Evolutionary conservation across 2,329 filamentous ascomycete species (phyloP).

Genomic region (Akanthomyces muscarius): DNA sequence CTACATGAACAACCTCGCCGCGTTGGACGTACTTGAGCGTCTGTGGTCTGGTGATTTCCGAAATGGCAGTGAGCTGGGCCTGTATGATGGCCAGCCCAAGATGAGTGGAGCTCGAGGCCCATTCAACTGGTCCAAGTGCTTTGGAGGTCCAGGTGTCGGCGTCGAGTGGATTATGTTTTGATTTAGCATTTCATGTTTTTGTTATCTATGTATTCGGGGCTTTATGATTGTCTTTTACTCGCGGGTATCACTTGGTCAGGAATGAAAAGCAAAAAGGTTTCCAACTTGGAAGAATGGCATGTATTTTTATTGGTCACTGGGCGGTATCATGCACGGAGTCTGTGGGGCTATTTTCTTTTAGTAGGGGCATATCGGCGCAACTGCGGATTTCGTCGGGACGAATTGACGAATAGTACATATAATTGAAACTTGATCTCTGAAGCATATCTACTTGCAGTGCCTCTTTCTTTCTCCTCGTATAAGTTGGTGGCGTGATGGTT

Average conservation of each 20-base stretch:
- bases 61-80: constrained; percentile 33
- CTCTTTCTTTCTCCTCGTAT: not conserved
- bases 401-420: not conserved
- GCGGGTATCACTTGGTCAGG: not conserved
- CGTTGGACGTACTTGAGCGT: constrained; percentile 78
- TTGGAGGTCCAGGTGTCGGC: constrained; percentile 52
- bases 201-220: constrained; percentile 20
- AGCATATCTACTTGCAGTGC: not conserved
- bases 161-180: constrained; percentile 67
- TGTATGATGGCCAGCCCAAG: constrained; percentile 29
- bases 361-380: not conserved
- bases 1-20: constrained; percentile 89
- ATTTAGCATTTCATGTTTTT: constrained; percentile 20
- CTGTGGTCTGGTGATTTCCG: constrained; percentile 63
- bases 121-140: constrained; percentile 56
- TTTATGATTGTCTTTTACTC: not conserved
- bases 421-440: not conserved
- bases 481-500: not conserved
- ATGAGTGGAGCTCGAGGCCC: constrained; percentile 43
- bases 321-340: not conserved
- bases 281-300: not conserved
- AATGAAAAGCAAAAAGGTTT: constrained; percentile 1
- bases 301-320: constrained; percentile 7
- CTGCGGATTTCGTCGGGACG: not conserved
- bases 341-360: not conserved